phyloP scores from a whole-genome alignment of 2,329 filamentous ascomycete species.

The Cercospora sojina region DNA sequence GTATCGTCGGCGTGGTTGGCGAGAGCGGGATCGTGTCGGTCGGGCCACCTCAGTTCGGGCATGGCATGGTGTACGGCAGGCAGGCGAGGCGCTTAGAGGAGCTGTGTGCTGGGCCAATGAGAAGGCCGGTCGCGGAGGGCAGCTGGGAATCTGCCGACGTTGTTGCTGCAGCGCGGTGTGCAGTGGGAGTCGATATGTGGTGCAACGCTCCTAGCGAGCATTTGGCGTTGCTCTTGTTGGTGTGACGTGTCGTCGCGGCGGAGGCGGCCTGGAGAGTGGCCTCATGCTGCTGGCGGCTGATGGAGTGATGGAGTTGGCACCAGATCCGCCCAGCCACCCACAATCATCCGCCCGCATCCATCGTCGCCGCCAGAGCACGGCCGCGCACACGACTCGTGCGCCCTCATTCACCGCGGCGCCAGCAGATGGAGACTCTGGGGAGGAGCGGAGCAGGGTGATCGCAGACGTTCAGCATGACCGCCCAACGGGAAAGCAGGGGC shows the following conservation, averaged over 20 bases:
- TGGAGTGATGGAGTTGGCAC: not conserved
- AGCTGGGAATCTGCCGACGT: not conserved
- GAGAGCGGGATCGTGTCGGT: not conserved
- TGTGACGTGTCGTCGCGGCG: not conserved
- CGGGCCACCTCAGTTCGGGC: slow-evolving; percentile 8
- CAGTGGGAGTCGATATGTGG: not conserved
- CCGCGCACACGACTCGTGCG: not conserved
- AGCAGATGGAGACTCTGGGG: not conserved
- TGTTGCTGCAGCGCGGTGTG: not conserved
- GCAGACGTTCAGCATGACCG: not conserved
- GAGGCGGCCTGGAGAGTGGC: not conserved
- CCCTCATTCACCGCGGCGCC: not conserved
- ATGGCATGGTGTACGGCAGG: not conserved
- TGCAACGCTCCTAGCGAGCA: not conserved
- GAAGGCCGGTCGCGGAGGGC: not conserved
- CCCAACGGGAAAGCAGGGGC: not conserved
- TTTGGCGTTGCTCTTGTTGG: not conserved
- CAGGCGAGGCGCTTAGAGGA: not conserved
- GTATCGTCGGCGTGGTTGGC: not conserved
- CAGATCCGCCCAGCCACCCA: not conserved
- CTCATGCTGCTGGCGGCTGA: not conserved
- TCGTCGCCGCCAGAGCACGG: not conserved
- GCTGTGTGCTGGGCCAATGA: slow-evolving; percentile 6
- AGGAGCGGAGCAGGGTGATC: not conserved
- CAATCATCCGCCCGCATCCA: not conserved